phyloP scores from a whole-genome alignment of 2,329 filamentous ascomycete genomes.

The Rachicladosporium sp. region DNA sequence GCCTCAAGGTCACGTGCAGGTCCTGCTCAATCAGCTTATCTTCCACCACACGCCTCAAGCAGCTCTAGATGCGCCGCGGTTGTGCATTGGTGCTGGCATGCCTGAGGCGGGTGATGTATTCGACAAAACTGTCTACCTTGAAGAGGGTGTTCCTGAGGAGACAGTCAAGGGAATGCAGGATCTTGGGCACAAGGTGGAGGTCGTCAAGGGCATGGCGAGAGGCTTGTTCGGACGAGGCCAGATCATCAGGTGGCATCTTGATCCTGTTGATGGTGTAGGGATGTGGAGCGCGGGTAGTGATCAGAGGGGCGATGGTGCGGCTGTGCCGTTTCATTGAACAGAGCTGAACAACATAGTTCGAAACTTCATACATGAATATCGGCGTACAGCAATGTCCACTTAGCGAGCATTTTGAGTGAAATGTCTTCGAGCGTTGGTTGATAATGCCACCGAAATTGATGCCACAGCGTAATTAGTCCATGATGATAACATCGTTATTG shows the following conservation, averaged over 20 bases:
- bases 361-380: no score
- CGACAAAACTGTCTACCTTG: constrained; percentile 59
- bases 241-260: constrained; percentile 65
- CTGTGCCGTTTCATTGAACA: constrained; percentile 34
- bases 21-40: constrained; percentile 76
- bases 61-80: constrained; percentile 78
- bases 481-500: no score
- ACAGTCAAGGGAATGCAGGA: constrained; percentile 54
- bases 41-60: constrained; percentile 75
- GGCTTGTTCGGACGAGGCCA: constrained; percentile 75
- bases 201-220: constrained; percentile 53
- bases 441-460: no score
- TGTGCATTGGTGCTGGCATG: constrained; percentile 71
- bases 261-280: constrained; percentile 49
- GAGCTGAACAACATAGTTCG: neutral
- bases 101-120: constrained; percentile 46
- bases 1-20: constrained; percentile 90
- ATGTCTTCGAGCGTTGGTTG: no score
- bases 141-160: constrained; percentile 64
- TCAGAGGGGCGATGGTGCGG: constrained; percentile 67
- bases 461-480: no score
- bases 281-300: constrained; percentile 89
- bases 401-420: no score
- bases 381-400: no score
- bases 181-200: constrained; percentile 61